Evolutionary conservation across 2,329 filamentous ascomycete species (phyloP).

Genomic region (Trichophyton mentagrophytes): DNA sequence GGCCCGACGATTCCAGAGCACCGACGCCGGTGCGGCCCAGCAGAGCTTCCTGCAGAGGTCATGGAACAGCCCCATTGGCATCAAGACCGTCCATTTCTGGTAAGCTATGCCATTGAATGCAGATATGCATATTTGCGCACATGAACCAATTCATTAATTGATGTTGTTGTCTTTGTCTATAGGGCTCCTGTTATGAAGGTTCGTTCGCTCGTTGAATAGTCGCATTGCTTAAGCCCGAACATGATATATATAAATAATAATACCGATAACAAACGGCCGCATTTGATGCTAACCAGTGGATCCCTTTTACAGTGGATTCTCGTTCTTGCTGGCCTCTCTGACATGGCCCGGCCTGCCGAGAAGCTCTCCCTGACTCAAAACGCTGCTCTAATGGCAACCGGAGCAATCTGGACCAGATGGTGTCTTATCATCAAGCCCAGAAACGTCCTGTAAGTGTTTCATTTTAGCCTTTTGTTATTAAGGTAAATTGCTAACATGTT

Average conservation of each 20-base stretch:
- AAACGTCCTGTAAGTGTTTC: constrained; percentile 64
- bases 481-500: background rate
- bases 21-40: constrained; percentile 39
- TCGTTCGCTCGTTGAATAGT: constrained; percentile 32
- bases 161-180: background rate
- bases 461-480: background rate
- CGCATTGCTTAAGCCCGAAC: background rate
- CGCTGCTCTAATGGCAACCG: constrained; percentile 74
- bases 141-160: background rate
- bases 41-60: constrained; percentile 56
- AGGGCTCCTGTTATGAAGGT: constrained; percentile 92
- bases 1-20: constrained; percentile 58
- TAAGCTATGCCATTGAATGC: constrained; percentile 26
- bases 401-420: constrained; percentile 96
- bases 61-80: constrained; percentile 67
- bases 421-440: constrained; percentile 91
- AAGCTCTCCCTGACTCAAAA: constrained; percentile 92
- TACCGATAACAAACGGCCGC: background rate
- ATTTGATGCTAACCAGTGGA: background rate
- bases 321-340: constrained; percentile 81
- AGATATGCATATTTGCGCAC: background rate
- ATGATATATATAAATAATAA: too few species aligned
- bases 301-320: constrained; percentile 60
- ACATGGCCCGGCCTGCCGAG: constrained; percentile 81
- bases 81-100: constrained; percentile 99